Evolutionary conservation across 208 protist genomes (phyloP).

Genomic region (Acanthamoeba lenticulata): DNA sequence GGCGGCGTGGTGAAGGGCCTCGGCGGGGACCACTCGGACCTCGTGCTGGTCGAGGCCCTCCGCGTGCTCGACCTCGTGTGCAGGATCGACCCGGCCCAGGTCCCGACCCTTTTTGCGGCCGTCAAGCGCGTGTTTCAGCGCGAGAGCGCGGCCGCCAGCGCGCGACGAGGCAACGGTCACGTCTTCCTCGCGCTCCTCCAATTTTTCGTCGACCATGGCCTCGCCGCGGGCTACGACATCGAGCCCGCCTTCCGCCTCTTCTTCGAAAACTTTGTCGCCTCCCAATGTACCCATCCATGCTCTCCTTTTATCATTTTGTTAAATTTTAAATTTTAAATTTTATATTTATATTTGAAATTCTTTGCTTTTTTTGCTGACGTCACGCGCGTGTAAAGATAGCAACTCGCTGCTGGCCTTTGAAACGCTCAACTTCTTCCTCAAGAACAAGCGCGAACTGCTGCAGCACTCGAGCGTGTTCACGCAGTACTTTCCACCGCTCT

Average conservation of each 20-base stretch:
- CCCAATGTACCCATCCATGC: constrained; percentile 46
- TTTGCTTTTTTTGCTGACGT: neutral
- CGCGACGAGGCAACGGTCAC: constrained; percentile 66
- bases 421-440: constrained; percentile 75
- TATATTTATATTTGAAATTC: neutral
- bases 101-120: constrained; percentile 64
- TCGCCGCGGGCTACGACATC: constrained; percentile 70
- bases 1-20: neutral
- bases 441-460: constrained; percentile 70
- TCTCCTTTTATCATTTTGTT: neutral
- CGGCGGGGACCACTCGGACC: constrained; percentile 17
- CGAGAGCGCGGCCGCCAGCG: no score
- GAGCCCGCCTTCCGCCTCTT: constrained; percentile 74
- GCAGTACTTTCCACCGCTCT: constrained; percentile 73
- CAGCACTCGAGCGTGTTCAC: constrained; percentile 70
- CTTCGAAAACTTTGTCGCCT: constrained; percentile 72
- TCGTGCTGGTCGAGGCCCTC: constrained; percentile 70
- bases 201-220: constrained; percentile 76
- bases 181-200: constrained; percentile 72
- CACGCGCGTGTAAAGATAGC: constrained; percentile 55
- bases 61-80: constrained; percentile 74
- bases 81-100: constrained; percentile 45
- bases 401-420: constrained; percentile 74
- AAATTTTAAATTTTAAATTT: neutral
- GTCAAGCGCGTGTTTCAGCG: constrained; percentile 71